phyloP scores from a whole-genome alignment of 2,329 filamentous ascomycete genomes.

The Penicillium brevicompactum region DNA sequence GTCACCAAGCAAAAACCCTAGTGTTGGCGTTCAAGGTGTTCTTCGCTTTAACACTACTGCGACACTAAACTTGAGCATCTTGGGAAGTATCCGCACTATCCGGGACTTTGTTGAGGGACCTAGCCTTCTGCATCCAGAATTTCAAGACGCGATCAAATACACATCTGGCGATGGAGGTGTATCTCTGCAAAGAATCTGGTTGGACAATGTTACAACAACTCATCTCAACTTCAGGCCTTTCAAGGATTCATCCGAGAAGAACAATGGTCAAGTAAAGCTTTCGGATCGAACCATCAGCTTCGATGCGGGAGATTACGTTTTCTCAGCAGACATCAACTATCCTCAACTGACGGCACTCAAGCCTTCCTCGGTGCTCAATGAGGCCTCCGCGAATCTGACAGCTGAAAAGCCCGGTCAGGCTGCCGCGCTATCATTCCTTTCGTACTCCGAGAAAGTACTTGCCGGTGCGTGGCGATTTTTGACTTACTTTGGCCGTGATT shows the following conservation, averaged over 20 bases:
- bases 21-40: constrained; percentile 57
- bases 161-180: constrained; percentile 46
- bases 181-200: constrained; percentile 58
- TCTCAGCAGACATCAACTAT: constrained; percentile 64
- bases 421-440: constrained; percentile 62
- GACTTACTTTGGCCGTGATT: constrained; percentile 68
- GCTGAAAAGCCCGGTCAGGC: constrained; percentile 50
- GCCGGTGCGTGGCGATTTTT: constrained; percentile 68
- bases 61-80: constrained; percentile 56
- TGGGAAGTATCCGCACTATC: constrained; percentile 65
- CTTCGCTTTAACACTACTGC: constrained; percentile 62
- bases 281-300: constrained; percentile 51
- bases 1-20: constrained; percentile 37
- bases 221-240: constrained; percentile 52
- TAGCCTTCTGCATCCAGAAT: constrained; percentile 52
- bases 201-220: constrained; percentile 63
- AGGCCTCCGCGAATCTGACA: constrained; percentile 50
- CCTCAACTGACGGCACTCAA: constrained; percentile 61
- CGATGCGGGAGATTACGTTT: constrained; percentile 57
- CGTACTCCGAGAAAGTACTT: constrained; percentile 63
- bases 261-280: constrained; percentile 39
- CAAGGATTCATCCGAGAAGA: constrained; percentile 4
- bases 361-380: constrained; percentile 53
- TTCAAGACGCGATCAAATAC: constrained; percentile 58
- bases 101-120: constrained; percentile 64